Percentiles rank a stretch among this genome's conserved stretches.
These are phyloP conservation scores for Suzukiozyma palmioleophila DNA, from an alignment of 1,139 yeast genomes.

Conservation along the genomic window DNA sequence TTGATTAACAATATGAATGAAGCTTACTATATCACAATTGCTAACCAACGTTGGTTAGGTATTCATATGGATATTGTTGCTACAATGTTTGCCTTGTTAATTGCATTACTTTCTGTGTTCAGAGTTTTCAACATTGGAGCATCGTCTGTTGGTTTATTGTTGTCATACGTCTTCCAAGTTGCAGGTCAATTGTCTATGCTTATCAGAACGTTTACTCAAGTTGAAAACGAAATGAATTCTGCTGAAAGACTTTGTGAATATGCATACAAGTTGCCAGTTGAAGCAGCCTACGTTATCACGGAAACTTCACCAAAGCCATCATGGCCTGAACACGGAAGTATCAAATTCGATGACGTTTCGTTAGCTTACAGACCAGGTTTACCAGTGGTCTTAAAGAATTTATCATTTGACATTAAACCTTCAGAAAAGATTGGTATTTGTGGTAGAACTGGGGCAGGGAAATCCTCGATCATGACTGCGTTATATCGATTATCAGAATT, in stretches of 20 bases:
- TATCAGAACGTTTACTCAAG: slow-evolving; percentile 55
- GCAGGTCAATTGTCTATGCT: slow-evolving; percentile 46
- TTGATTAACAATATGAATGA: slow-evolving; percentile 64
- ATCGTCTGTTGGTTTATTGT: slow-evolving; percentile 66
- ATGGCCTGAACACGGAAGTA: slow-evolving; percentile 45
- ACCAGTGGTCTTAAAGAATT: slow-evolving; percentile 64
- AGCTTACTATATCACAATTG: slow-evolving; percentile 62
- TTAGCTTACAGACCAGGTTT: slow-evolving; percentile 73
- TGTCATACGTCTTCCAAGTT: slow-evolving; percentile 54
- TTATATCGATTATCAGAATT: slow-evolving; percentile 60
- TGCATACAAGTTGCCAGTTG: slow-evolving; percentile 45
- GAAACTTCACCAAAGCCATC: slow-evolving; percentile 50
- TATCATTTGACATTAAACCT: slow-evolving; percentile 42
- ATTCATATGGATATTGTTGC: slow-evolving; percentile 58
- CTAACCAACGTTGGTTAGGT: slow-evolving; percentile 77
- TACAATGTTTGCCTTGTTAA: slow-evolving; percentile 38
- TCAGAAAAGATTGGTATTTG: slow-evolving; percentile 69
- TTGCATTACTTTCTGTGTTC: slow-evolving; percentile 58
- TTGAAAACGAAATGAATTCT: slow-evolving; percentile 80
- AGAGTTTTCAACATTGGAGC: slow-evolving; percentile 60
- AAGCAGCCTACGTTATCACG: slow-evolving; percentile 39
- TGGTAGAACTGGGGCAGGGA: slow-evolving; percentile 82
- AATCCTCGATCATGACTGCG: slow-evolving; percentile 64
- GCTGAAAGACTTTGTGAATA: slow-evolving; percentile 78
- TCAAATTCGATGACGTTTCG: slow-evolving; percentile 52